Conservation (phyloP, 129 eudicot genomes). For the Heracleum sosnowskyi region DNA sequence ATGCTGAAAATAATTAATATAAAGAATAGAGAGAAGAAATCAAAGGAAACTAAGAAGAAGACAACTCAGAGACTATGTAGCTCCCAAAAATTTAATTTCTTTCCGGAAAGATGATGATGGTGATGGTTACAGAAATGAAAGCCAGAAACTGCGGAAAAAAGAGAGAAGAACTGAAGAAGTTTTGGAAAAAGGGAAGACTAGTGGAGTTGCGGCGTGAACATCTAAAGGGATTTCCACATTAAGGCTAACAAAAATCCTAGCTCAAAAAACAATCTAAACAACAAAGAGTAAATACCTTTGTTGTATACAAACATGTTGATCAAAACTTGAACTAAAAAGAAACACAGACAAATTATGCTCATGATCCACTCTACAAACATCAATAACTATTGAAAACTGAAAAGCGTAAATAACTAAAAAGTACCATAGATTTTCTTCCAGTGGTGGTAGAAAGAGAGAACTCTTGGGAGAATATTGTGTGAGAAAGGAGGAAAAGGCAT, state of each 20-base stretch:
- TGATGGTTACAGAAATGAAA: background rate
- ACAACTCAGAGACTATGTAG: slow-evolving; percentile 31
- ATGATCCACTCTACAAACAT: background rate
- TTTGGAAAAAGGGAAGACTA: background rate
- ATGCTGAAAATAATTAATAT: slow-evolving; percentile 13
- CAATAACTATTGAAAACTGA: background rate
- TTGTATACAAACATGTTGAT: background rate
- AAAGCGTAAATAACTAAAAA: background rate
- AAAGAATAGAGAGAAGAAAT: slow-evolving; percentile 15
- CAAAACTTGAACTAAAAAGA: background rate
- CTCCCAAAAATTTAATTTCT: background rate
- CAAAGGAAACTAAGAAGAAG: slow-evolving; percentile 20
- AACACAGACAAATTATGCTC: background rate
- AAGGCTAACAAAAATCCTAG: background rate
- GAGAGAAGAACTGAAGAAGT: background rate
- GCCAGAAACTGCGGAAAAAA: background rate
- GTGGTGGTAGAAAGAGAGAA: slow-evolving; percentile 92
- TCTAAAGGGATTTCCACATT: background rate
- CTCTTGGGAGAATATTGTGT: slow-evolving; percentile 94
- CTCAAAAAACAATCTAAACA: background rate
- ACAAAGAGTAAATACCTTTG: too few relatives aligned
- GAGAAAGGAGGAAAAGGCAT: slow-evolving; percentile 70
- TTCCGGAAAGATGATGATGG: background rate
- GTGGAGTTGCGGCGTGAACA: slow-evolving; percentile 3
- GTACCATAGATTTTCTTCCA: slow-evolving; percentile 97